Percentiles rank a stretch among this genome's conserved stretches.
These are phyloP conservation scores for Rehmannia glutinosa DNA, from an alignment of 257 asterid genomes.

Conservation along the genomic window DNA sequence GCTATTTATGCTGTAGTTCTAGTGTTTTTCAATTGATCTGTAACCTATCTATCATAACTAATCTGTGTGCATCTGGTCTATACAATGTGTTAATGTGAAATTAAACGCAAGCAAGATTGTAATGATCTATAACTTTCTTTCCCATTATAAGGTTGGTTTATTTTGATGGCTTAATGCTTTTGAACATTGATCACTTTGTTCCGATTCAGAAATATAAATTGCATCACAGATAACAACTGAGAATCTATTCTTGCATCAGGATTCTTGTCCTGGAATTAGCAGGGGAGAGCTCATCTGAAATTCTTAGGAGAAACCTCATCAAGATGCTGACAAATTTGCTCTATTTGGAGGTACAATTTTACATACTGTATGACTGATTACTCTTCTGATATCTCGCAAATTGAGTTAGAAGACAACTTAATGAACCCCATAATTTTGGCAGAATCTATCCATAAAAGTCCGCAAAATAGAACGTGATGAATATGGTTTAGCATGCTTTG, in stretches of 20 bases:
- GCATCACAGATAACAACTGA: neutral
- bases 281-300: constrained; percentile 37
- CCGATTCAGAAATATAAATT: neutral
- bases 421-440: constrained; percentile 27
- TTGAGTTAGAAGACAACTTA: constrained; percentile 18
- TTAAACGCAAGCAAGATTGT: too few relatives aligned
- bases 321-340: constrained; percentile 35
- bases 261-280: constrained; percentile 57
- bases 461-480: constrained; percentile 42
- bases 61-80: too few relatives aligned
- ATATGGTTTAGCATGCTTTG: constrained; percentile 26
- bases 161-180: too few relatives aligned
- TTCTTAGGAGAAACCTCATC: constrained; percentile 29
- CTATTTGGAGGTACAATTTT: constrained; percentile 59
- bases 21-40: too few relatives aligned
- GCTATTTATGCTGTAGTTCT: too few relatives aligned
- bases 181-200: neutral
- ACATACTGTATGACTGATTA: neutral
- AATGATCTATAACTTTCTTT: too few relatives aligned
- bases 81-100: too few relatives aligned
- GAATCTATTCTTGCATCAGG: constrained; percentile 38
- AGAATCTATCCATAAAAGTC: constrained; percentile 62
- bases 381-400: neutral
- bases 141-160: too few relatives aligned
- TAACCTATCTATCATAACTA: too few relatives aligned